Evolutionary conservation across 208 protist species (phyloP), one percentile per base, ranked within the genome.

Genomic region (Crithidia mellificae): DNA sequence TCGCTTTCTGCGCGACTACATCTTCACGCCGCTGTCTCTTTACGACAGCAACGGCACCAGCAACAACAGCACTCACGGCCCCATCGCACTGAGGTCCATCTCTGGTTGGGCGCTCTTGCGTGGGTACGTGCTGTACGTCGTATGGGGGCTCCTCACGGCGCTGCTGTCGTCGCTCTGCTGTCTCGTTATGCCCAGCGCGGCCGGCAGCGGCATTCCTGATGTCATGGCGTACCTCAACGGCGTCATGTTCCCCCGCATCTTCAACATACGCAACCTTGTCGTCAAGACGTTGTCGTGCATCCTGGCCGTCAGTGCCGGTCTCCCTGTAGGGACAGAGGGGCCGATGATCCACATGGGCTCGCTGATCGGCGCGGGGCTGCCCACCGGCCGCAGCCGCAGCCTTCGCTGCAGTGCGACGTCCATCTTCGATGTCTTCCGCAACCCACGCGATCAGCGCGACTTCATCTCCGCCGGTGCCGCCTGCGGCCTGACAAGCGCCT

Each of bases 321-420:
- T 98, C 27, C 83, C 87, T 15, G 88, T 94, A 14, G 94, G 94
- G 15, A 86, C 83, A 19, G 93, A 98, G 74, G 94, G 94, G 0
- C 93, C 93, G 0, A 97, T 98, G 81, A 95, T 98, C 51, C 94
- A 98, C 81, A 92, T 93, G 70, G 94, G 94, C 38, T 83, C 93
- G 30, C 68, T 94, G 51, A 85, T 97, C 52, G 92, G 84, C 12
- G 92, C 88, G 5, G 92, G 91, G 0, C 51, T 98, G 17, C 88
- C 84, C 15, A 90, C 93, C 14, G 90, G 89, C 7, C 78, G 81
- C 30, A 88, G 82, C 44, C 78, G 80, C 22, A 89, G 87, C 29
- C 56, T 94, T 14, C 44, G 67, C 2, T 89, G 74, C 62, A 78
- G 78, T 44, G 77, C 82, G 22, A 81, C 63, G n/a, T 78, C 79